A percentile compares a stretch with the other conserved stretches of the same genome.
phyloP scores from a whole-genome alignment of 2,329 filamentous ascomycete genomes.

The Aspergillus fijiensis region DNA sequence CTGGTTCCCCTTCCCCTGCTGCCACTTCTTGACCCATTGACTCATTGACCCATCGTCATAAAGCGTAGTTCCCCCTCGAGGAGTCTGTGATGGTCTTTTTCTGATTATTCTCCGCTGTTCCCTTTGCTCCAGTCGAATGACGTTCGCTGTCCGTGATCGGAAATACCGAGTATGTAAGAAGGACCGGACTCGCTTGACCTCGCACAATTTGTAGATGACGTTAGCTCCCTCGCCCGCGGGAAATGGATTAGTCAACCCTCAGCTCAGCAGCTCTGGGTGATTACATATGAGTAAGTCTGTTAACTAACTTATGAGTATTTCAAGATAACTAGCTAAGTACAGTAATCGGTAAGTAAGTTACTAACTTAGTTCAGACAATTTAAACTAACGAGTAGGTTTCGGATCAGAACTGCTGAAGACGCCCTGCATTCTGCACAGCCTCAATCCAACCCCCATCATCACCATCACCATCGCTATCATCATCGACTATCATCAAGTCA shows the following conservation, averaged over 20 bases:
- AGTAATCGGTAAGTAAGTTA: neutral
- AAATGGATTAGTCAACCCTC: too few relatives aligned
- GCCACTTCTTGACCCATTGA: neutral
- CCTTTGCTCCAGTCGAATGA: slow-evolving; percentile 15
- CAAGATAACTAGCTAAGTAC: too few relatives aligned
- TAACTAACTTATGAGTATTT: too few relatives aligned
- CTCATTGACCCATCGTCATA: slow-evolving; percentile 1
- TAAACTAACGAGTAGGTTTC: neutral
- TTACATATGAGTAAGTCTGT: too few relatives aligned
- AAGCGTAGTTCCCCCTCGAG: neutral
- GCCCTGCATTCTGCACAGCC: slow-evolving; percentile 3
- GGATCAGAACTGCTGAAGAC: slow-evolving; percentile 3
- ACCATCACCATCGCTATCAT: too few relatives aligned
- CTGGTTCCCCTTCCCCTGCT: neutral
- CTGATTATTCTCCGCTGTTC: neutral
- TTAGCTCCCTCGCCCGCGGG: too few relatives aligned
- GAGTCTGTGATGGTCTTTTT: neutral
- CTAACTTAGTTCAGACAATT: too few relatives aligned
- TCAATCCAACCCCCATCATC: slow-evolving; percentile 1
- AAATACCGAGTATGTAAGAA: neutral
- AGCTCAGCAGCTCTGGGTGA: too few relatives aligned
- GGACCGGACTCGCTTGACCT: slow-evolving; percentile 10
- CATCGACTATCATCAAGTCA: slow-evolving; percentile 12
- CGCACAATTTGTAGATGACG: neutral
- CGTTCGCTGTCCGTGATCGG: slow-evolving; percentile 3